A percentile compares a stretch with the other conserved stretches of the same genome.
phyloP scores from a whole-genome alignment of 495 filamentous ascomycete genomes.

The Aspergillus egyptiacus region DNA sequence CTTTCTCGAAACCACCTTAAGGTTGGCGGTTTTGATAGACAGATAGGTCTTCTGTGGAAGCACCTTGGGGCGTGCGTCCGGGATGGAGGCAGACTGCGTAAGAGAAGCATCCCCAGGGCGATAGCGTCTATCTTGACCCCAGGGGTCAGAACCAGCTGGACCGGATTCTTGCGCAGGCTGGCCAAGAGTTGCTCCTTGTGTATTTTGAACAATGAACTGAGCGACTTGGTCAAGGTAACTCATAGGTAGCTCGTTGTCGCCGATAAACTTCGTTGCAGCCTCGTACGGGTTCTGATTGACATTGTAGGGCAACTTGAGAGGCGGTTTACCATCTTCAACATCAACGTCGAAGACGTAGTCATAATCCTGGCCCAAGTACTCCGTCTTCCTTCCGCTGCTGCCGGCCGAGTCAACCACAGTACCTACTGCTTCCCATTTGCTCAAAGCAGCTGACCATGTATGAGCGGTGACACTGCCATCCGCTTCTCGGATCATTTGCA shows the following conservation, averaged over 20 bases:
- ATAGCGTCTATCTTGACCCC: conserved; percentile 72
- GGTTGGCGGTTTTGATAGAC: conserved; percentile 56
- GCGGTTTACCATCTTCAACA: conserved; percentile 90
- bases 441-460: conserved; percentile 64
- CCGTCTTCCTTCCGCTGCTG: conserved; percentile 66
- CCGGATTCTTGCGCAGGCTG: conserved; percentile 38
- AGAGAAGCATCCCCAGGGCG: conserved; percentile 58
- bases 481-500: conserved; percentile 78
- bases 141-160: conserved; percentile 57
- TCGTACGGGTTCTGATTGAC: conserved; percentile 89
- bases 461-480: conserved; percentile 76
- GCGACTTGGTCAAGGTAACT: conserved; percentile 89
- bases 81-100: conserved; percentile 25
- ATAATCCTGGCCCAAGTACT: conserved; percentile 81
- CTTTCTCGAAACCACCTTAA: conserved; percentile 65
- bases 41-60: conserved; percentile 83
- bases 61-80: conserved; percentile 50
- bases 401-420: conserved; percentile 88
- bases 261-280: conserved; percentile 84
- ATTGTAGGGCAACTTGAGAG: conserved; percentile 92
- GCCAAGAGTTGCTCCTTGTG: conserved; percentile 76
- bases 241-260: conserved; percentile 84
- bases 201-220: conserved; percentile 87
- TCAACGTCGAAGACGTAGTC: conserved; percentile 99
- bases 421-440: conserved; percentile 79